Evolutionary conservation across 306 rosid species (phyloP), one percentile per base, ranked within the genome.

Genomic region (Pyrus pyrifolia): DNA sequence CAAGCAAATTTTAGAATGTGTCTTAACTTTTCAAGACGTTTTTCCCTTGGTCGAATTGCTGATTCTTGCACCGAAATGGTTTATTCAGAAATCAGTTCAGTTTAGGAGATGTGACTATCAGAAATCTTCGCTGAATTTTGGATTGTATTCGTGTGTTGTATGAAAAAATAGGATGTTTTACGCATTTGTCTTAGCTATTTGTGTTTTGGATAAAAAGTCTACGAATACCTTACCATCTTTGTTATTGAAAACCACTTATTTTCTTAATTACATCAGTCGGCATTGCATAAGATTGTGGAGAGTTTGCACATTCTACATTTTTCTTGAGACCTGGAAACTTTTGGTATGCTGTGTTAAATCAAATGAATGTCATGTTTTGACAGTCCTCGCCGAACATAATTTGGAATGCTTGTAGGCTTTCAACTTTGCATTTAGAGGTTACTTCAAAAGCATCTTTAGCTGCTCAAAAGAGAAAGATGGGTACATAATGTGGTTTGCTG

Each of bases 371-470:
- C 33, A 21, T 44, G 11, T 66, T 79, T 75, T 64, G 55, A 76
- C 77, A 80, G 52, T 70, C 74, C 83, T 87, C 77, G 90, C 88
- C 89, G 81, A 79, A 88, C 81, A 82, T 89, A 78, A 70, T 83
- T 90, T 92, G 80, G 88, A 87, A 89, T 91, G 86, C 84, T 82
- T 87, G 81, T 90, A 95, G 98, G 99, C 97, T 78, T 92, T 89
- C 99, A 95, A 95, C 94, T 95, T 95, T 89, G 99, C 99, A 51
- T 95, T 95, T 86, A 95, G 91, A 86, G 99, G 93, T 86, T 95
- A 95, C 91, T 95, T 92, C 93, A 95, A 90, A 88, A 84, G 88
- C 78, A 85, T 88, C 71, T 88, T 92, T 76, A 97, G 97, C 80
- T 71, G 74, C 79, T 95, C 96, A 78, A 90, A 83, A 87, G 99